Percentiles rank a stretch among this genome's conserved stretches.
Conservation (phyloP, 768 basidiomycete genomes). For the Sarcomyxa edulis region DNA sequence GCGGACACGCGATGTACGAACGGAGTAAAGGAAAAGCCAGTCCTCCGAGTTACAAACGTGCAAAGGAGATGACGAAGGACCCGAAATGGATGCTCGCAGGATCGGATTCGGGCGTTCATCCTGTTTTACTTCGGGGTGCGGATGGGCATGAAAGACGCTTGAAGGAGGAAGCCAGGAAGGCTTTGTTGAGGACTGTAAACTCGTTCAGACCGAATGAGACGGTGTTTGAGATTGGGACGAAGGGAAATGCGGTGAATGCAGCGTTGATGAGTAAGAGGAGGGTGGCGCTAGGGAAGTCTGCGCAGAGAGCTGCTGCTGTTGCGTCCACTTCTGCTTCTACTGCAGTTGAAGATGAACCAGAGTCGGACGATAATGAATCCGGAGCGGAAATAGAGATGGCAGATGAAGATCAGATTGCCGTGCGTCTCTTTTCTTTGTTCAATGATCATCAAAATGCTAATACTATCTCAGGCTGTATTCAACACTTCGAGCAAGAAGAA, state of each 20-base stretch:
- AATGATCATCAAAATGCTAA: conserved; percentile 6
- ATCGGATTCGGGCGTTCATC: conserved; percentile 62
- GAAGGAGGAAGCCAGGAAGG: conserved; percentile 53
- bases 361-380: conserved; percentile 27
- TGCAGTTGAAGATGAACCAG: conserved; percentile 25
- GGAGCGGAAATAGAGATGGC: conserved; percentile 57
- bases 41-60: conserved; percentile 77
- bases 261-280: conserved; percentile 86
- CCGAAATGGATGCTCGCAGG: conserved; percentile 67
- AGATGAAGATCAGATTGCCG: conserved; percentile 72
- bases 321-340: conserved; percentile 25
- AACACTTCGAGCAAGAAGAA: conserved; percentile 45
- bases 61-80: conserved; percentile 80
- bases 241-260: conserved; percentile 58
- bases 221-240: conserved; percentile 82
- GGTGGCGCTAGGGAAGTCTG: conserved; percentile 68
- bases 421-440: conserved; percentile 28
- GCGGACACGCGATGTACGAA: conserved; percentile 92
- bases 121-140: conserved; percentile 49
- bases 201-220: conserved; percentile 86
- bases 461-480: conserved; percentile 54
- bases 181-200: conserved; percentile 68
- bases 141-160: conserved; percentile 29
- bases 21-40: conserved; percentile 90
- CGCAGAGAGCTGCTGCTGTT: conserved; percentile 32